Evolutionary conservation across 164 flowering plant species (phyloP).

Genomic region (Buxus sempervirens): DNA sequence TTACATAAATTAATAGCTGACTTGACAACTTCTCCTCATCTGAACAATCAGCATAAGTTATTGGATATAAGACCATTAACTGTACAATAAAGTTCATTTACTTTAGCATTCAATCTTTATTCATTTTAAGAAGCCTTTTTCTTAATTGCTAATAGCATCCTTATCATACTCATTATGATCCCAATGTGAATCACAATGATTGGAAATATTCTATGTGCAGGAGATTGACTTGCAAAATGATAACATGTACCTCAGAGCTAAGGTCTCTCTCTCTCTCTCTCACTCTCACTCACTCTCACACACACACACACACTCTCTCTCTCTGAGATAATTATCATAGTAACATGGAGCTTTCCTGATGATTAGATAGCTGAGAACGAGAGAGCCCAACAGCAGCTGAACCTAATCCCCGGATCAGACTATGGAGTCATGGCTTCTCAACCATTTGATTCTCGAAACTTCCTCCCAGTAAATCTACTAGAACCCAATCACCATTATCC

Average conservation of each 20-base stretch:
- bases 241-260: constrained; percentile 82
- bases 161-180: too few species aligned
- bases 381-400: constrained; percentile 60
- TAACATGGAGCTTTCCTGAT: not conserved
- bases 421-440: constrained; percentile 52
- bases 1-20: too few species aligned
- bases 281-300: not conserved
- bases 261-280: constrained; percentile 39
- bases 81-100: not conserved
- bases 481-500: constrained; percentile 51
- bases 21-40: too few species aligned
- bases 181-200: too few species aligned
- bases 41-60: too few species aligned
- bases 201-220: constrained; percentile 33
- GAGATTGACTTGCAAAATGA: constrained; percentile 80
- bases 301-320: too few species aligned
- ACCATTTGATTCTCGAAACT: constrained; percentile 58
- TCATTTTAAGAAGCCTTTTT: too few species aligned
- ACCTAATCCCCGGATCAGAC: constrained; percentile 46
- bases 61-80: not conserved
- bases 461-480: constrained; percentile 62
- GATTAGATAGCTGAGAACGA: constrained; percentile 69
- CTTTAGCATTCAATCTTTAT: too few species aligned
- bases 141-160: too few species aligned
- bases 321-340: too few species aligned